Evolutionary conservation across 768 basidiomycete genomes (phyloP), one percentile per base, ranked within the genome.

Genomic region (Hirschioporus abietinus): DNA sequence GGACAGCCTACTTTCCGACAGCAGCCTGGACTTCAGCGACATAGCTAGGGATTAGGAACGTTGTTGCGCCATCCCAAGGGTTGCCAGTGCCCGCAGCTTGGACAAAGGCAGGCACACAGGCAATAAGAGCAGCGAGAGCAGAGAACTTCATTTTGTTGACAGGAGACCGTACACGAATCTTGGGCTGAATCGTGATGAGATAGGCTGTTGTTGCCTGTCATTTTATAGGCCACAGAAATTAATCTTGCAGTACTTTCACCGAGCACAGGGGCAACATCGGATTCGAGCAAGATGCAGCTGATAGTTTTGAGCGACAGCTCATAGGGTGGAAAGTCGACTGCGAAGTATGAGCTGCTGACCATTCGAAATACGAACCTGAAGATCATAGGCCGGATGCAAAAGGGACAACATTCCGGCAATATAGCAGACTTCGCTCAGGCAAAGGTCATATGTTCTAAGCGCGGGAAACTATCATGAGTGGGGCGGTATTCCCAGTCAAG

Each of bases 51-150:
- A 23, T 61, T 23, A 61, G 18, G 60, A 61, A 61, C 6, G 63
- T 66, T 35, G 35, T 69, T 58, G 68, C 69, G 24, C 71, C 71
- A 12, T 52, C 63, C 65, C 64, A 71, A 10, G 72, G 72, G 62
- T 72, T 70, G 23, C 68, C 72, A 60, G 69, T 42, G 30, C 60
- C 65, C 26, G 66, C 67, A 5, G 68, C 3, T 61, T 34, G 60
- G 25, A 64, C 63, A 35, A 35, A 64, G 24, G 63, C 26, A 20
- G 63, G 63, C 10, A 36, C 24, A 24, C 25, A 52, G 18, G 63
- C 63, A n/a, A 52, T 20, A 68, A 35, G 61, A 25, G 68, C 60
- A 23, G 69, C 58, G 25, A 66, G 58, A 20, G 52, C 59, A 17
- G 59, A 66, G 58, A n/a, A 65, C 27, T 27, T 62, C 60, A 64